Evolutionary conservation across 1,139 yeast species (phyloP), one percentile per base, ranked within the genome.

Genomic region (Suhomyces taliae): DNA sequence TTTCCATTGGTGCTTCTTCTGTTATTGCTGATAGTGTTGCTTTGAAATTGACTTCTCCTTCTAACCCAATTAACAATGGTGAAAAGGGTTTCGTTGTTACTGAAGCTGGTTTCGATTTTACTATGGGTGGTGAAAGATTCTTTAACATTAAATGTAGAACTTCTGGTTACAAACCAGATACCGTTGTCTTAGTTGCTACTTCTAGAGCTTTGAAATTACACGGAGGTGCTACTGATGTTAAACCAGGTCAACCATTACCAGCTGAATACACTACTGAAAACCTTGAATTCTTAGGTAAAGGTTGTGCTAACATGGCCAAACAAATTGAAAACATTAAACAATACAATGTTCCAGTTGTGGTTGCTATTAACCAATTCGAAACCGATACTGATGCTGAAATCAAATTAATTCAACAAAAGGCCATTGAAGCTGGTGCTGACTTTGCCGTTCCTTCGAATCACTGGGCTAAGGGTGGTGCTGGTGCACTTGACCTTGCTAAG

Each of bases 1-100:
- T 93, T 57, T 89, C 97, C 41, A 93, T 93, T 65, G 99, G 98
- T 64, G 97, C 98, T 7, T 85, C 90, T 53, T 91, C 98, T 36
- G 90, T 93, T 41, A 76, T 93, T 52, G 98, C 99, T 55, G 99
- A 93, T 70, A 88, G 88, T 70, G 85, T 93, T 79, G 98, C 97
- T 6, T 81, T 93, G 65, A 91, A 93, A 72, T 81, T 93, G 57
- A 70, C 80, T n/a, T 67, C 79, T 36, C 75, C 80, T 31, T 65
- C 78, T 19, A 69, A 72, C 56, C 77, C 79, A 31, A 71, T 66
- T 47, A 72, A 74, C 57, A 66, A 63, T 47, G 77, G 76, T 24
- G 53, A 63, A 49, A 67, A 66, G 51, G 93, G 93, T 46, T 87
- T 77, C 56, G 95, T 87, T 45, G 85, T 87, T 43, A 87, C 95